phyloP scores from a whole-genome alignment of 2,329 filamentous ascomycete species.

The Penicillium sp. region DNA sequence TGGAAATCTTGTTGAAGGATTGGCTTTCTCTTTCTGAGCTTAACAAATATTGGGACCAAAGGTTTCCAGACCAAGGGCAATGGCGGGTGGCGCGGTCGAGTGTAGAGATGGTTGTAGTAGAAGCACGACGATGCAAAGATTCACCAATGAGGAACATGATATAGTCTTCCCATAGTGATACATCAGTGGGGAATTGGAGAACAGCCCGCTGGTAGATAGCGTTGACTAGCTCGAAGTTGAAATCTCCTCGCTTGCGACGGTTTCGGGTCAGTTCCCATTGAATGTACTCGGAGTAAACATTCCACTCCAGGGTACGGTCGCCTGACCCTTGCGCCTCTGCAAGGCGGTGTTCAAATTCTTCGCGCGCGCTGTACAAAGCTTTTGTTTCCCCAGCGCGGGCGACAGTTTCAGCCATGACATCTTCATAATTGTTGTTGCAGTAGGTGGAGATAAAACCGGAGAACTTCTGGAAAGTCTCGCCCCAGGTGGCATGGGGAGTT shows the following conservation, averaged over 20 bases:
- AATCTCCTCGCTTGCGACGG: constrained; percentile 55
- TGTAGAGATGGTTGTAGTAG: constrained; percentile 64
- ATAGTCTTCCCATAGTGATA: constrained; percentile 81
- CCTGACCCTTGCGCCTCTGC: constrained; percentile 53
- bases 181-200: constrained; percentile 70
- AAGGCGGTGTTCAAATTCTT: constrained; percentile 57
- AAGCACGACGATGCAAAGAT: constrained; percentile 49
- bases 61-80: constrained; percentile 85
- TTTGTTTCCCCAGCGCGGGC: constrained; percentile 56
- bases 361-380: constrained; percentile 54
- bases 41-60: constrained; percentile 90
- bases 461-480: constrained; percentile 60
- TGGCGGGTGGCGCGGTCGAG: constrained; percentile 82
- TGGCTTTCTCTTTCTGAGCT: constrained; percentile 77
- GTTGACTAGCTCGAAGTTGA: constrained; percentile 57
- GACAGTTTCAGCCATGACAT: constrained; percentile 59
- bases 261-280: constrained; percentile 76
- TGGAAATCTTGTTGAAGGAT: constrained; percentile 78
- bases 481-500: constrained; percentile 62
- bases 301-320: constrained; percentile 57
- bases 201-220: constrained; percentile 78
- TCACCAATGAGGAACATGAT: constrained; percentile 68
- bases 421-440: constrained; percentile 57
- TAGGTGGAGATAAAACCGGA: constrained; percentile 62
- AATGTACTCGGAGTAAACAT: constrained; percentile 67